Percentiles rank a stretch among this genome's conserved stretches.
Conservation (phyloP, 2,329 filamentous ascomycete species). For the Fusarium tupiense region DNA sequence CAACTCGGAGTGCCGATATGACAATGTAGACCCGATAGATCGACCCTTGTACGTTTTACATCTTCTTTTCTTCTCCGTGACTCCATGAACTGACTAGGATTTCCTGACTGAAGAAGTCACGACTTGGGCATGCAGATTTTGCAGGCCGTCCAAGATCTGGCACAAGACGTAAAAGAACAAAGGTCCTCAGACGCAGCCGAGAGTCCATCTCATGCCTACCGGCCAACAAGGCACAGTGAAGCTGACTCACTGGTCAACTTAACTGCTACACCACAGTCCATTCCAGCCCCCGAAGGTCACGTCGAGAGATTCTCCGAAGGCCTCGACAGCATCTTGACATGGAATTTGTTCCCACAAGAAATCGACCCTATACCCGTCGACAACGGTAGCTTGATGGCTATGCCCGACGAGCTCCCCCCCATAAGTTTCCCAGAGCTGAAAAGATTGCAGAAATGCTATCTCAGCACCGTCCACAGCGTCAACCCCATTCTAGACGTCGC, state of each 20-base stretch:
- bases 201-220: not conserved
- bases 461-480: not conserved
- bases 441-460: not conserved
- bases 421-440: not conserved
- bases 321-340: not conserved
- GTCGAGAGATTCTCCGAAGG: not conserved
- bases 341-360: not conserved
- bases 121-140: not conserved
- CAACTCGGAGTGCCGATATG: not conserved
- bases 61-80: too few relatives aligned
- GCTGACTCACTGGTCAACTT: not conserved
- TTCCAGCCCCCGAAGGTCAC: not conserved
- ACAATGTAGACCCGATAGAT: not conserved
- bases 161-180: not conserved
- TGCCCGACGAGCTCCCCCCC: not conserved
- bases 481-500: not conserved
- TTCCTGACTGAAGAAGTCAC: not conserved
- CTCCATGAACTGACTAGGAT: too few relatives aligned
- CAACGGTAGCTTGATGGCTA: not conserved
- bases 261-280: not conserved
- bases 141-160: not conserved
- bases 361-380: not conserved
- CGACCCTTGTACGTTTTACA: not conserved
- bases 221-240: not conserved
- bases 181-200: rapidly evolving